Conservation (phyloP, 257 asterid species). For the Jaltomata sinuosa region DNA sequence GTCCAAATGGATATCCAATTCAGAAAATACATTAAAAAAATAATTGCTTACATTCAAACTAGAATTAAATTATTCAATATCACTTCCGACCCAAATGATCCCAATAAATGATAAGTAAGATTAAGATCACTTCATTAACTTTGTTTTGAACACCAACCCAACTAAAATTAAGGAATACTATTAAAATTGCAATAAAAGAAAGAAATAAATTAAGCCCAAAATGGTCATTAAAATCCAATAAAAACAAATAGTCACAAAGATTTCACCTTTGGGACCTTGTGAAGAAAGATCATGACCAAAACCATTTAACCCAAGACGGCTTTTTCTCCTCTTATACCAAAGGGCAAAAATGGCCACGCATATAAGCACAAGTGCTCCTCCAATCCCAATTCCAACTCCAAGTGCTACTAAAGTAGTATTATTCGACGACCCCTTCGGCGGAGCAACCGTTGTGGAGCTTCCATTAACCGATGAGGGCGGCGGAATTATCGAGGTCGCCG, state of each 20-base stretch:
- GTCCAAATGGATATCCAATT: neutral
- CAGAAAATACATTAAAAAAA: neutral
- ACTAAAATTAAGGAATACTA: neutral
- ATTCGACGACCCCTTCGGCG: conserved; percentile 13
- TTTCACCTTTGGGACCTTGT: conserved; percentile 44
- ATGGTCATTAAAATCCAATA: neutral
- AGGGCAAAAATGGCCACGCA: conserved; percentile 54
- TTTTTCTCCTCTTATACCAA: conserved; percentile 69
- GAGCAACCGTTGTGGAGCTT: conserved; percentile 5
- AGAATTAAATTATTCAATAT: neutral
- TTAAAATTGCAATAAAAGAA: neutral
- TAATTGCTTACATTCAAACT: neutral
- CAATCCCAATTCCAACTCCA: conserved; percentile 83
- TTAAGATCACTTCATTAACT: neutral
- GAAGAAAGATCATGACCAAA: conserved; percentile 20
- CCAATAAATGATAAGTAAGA: neutral
- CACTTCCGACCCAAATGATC: neutral
- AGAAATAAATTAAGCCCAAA: neutral
- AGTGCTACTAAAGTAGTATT: conserved; percentile 49
- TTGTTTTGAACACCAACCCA: neutral
- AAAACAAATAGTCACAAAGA: neutral
- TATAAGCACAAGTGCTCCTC: conserved; percentile 60
- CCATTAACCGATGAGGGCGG: conserved; percentile 15
- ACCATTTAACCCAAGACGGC: conserved; percentile 22
- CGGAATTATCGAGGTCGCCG: conserved; percentile 17